Evolutionary conservation across 495 filamentous ascomycete species (phyloP).

Genomic region (Neurospora tetrasperma): DNA sequence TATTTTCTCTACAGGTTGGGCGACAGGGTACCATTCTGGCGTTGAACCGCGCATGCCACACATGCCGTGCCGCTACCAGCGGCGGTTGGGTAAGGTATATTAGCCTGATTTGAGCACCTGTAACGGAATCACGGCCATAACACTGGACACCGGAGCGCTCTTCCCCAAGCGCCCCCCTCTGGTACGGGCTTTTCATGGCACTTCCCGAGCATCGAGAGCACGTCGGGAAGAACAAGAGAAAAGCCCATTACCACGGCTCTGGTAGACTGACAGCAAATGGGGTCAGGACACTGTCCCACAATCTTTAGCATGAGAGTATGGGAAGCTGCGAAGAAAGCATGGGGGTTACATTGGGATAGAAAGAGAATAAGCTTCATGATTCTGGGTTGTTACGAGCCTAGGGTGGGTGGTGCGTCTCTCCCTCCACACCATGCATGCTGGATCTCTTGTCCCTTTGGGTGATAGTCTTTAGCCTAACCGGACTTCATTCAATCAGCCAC

Average conservation of each 20-base stretch:
- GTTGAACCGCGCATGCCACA: not conserved
- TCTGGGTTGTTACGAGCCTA: not conserved
- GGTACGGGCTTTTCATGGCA: not conserved
- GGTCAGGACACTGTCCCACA: not conserved
- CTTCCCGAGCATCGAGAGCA: not conserved
- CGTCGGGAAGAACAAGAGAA: not conserved
- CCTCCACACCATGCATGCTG: not conserved
- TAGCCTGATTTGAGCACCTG: not conserved
- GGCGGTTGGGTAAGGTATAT: not conserved
- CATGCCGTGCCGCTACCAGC: not conserved
- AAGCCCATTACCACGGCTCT: not conserved
- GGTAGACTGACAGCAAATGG: not conserved
- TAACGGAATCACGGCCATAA: not conserved
- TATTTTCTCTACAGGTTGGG: not conserved
- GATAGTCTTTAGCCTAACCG: not conserved
- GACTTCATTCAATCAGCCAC: not conserved
- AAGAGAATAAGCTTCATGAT: not conserved
- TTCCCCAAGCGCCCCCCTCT: rapidly evolving
- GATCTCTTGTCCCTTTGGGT: not conserved
- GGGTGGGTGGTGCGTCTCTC: not conserved
- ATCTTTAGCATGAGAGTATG: not conserved
- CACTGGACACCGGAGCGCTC: not conserved
- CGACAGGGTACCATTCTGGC: not conserved
- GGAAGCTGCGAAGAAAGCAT: not conserved
- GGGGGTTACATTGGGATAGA: not conserved